A percentile compares a stretch with the other conserved stretches of the same genome.
Evolutionary conservation across 2,329 filamentous ascomycete genomes (phyloP).

Genomic region (Colletotrichum lindemuthianum): DNA sequence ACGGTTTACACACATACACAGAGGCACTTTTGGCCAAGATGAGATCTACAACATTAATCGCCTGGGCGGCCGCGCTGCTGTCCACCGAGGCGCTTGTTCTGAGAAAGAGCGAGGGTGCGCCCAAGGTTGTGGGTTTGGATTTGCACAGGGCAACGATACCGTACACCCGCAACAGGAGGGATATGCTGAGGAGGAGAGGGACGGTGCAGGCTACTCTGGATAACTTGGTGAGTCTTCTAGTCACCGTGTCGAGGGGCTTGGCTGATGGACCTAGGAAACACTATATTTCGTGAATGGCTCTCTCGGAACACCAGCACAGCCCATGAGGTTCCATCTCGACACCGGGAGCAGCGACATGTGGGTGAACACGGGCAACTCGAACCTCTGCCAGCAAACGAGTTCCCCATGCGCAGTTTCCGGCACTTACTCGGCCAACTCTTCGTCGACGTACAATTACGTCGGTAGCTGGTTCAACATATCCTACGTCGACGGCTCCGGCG

Average conservation of each 20-base stretch:
- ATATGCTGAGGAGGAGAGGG: slow-evolving; percentile 50
- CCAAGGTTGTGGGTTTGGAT: slow-evolving; percentile 58
- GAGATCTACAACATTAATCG: slow-evolving; percentile 47
- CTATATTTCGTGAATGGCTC: slow-evolving; percentile 73
- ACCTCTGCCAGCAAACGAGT: slow-evolving; percentile 61
- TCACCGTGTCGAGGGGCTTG: not conserved
- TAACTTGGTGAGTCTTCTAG: slow-evolving; percentile 61
- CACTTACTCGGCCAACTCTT: slow-evolving; percentile 75
- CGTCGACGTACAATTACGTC: slow-evolving; percentile 80
- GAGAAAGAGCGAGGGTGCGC: slow-evolving; percentile 43
- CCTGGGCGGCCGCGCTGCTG: slow-evolving; percentile 43
- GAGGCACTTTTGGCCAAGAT: slow-evolving; percentile 41
- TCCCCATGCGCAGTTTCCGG: slow-evolving; percentile 70
- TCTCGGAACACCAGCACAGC: slow-evolving; percentile 69
- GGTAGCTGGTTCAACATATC: slow-evolving; percentile 85
- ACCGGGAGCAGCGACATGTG: slow-evolving; percentile 77
- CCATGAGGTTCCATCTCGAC: slow-evolving; percentile 69
- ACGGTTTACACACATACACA: not conserved
- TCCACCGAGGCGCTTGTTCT: slow-evolving; percentile 43
- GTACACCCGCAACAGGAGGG: slow-evolving; percentile 32
- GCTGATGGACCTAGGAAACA: slow-evolving; percentile 57
- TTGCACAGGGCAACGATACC: slow-evolving; percentile 50
- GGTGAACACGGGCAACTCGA: slow-evolving; percentile 73
- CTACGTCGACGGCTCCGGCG: slow-evolving; percentile 84
- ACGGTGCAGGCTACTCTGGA: slow-evolving; percentile 59